Evolutionary conservation across 768 basidiomycete genomes (phyloP).

Genomic region (Psilocybe cubensis): DNA sequence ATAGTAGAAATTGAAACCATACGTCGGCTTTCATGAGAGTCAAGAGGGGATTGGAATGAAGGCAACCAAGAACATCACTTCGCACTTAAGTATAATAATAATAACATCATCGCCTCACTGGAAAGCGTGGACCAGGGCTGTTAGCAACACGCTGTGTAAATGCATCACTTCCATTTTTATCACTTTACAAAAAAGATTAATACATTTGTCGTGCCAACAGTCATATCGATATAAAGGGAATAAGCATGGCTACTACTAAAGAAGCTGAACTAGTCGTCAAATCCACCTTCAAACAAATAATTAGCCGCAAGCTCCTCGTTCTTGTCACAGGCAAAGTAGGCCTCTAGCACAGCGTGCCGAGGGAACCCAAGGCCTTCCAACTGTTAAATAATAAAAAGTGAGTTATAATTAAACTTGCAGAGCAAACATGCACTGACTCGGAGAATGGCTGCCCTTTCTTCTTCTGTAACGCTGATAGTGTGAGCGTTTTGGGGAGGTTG

Average conservation of each 20-base stretch:
- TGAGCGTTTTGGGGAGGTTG: conserved; percentile 54
- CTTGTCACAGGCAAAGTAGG: conserved; percentile 94
- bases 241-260: conserved; percentile 1
- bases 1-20: background rate
- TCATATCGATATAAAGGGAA: background rate
- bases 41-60: background rate
- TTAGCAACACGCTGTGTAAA: background rate
- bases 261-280: conserved; percentile 41
- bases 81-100: background rate
- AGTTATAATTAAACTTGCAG: background rate
- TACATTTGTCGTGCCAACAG: background rate
- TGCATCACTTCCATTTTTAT: background rate
- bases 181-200: background rate
- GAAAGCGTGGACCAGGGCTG: background rate
- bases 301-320: conserved; percentile 97
- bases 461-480: conserved; percentile 78
- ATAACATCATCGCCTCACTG: background rate
- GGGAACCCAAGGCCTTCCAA: conserved; percentile 88
- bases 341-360: conserved; percentile 80
- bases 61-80: background rate
- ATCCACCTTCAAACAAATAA: conserved; percentile 79
- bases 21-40: conserved; percentile 1
- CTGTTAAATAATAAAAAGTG: conserved; percentile 43
- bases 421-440: conserved; percentile 59
- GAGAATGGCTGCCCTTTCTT: conserved; percentile 88